These are phyloP conservation scores for Macrotyloma uniflorum DNA, from an alignment of 306 rosid species.

Conservation along the genomic window DNA sequence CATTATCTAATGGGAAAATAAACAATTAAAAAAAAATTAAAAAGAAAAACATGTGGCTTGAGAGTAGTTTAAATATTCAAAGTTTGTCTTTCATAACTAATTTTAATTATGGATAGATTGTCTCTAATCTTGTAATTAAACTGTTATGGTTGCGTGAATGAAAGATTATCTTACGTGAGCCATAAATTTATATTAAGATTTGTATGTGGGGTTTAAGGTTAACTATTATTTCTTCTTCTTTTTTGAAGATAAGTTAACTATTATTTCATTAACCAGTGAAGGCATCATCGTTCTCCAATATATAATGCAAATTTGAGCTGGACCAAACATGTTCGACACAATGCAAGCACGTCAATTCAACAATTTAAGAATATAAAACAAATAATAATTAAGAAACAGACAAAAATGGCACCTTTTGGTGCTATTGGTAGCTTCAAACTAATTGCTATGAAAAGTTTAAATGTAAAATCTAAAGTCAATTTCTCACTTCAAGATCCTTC, in stretches of 20 bases:
- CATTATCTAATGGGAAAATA: neutral
- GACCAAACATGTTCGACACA: neutral
- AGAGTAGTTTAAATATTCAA: neutral
- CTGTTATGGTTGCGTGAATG: neutral
- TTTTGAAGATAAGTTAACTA: neutral
- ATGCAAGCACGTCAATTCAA: neutral
- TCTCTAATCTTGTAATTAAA: neutral
- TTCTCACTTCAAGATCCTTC: neutral
- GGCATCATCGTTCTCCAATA: neutral
- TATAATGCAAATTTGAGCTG: conserved; percentile 2
- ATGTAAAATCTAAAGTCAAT: neutral
- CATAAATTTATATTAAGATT: neutral
- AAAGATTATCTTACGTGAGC: neutral
- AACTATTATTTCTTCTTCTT: neutral
- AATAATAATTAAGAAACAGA: too few relatives aligned
- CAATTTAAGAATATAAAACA: neutral
- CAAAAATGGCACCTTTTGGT: neutral
- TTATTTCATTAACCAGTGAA: neutral
- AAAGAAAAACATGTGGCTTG: neutral
- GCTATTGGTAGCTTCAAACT: neutral
- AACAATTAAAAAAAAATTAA: neutral
- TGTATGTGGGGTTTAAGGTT: neutral
- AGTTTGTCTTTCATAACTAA: neutral
- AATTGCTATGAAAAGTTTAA: neutral
- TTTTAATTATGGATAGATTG: neutral